Conservation (phyloP, 495 filamentous ascomycete genomes). For the Aspergillus coremiiformis region DNA sequence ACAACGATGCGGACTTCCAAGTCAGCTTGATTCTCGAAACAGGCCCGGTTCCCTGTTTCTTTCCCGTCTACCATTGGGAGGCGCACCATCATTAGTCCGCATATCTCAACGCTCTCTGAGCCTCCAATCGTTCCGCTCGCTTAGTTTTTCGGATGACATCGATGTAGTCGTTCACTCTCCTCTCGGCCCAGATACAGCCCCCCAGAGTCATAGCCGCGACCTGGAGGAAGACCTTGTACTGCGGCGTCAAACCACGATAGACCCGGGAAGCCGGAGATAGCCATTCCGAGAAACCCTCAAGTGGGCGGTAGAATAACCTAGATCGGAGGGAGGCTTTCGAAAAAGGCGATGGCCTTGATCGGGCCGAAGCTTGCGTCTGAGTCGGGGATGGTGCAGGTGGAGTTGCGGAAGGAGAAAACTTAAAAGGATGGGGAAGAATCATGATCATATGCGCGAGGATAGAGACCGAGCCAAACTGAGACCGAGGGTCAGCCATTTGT, state of each 20-base stretch:
- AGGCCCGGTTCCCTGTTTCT: not conserved
- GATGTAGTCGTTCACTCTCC: slow-evolving; percentile 59
- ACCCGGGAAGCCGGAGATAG: slow-evolving; percentile 52
- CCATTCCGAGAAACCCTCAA: slow-evolving; percentile 40
- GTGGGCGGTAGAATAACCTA: slow-evolving; percentile 35
- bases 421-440: slow-evolving; percentile 40
- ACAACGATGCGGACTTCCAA: not conserved
- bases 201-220: slow-evolving; percentile 84
- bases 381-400: slow-evolving; percentile 18
- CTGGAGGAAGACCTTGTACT: slow-evolving; percentile 90
- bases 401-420: slow-evolving; percentile 30
- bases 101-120: slow-evolving; percentile 47
- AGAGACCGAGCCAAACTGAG: slow-evolving; percentile 41
- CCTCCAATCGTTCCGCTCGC: slow-evolving; percentile 53
- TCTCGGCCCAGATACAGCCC: slow-evolving; percentile 76
- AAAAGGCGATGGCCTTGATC: slow-evolving; percentile 25
- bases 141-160: slow-evolving; percentile 47
- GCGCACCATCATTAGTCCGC: slow-evolving; percentile 7
- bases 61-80: not conserved
- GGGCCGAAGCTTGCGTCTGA: slow-evolving; percentile 16
- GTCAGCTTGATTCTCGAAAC: not conserved
- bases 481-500: not conserved
- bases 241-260: slow-evolving; percentile 74
- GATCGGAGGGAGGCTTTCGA: slow-evolving; percentile 33
- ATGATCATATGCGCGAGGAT: slow-evolving; percentile 45